phyloP scores from a whole-genome alignment of 768 basidiomycete species.

The Phlebiopsis gigantea region DNA sequence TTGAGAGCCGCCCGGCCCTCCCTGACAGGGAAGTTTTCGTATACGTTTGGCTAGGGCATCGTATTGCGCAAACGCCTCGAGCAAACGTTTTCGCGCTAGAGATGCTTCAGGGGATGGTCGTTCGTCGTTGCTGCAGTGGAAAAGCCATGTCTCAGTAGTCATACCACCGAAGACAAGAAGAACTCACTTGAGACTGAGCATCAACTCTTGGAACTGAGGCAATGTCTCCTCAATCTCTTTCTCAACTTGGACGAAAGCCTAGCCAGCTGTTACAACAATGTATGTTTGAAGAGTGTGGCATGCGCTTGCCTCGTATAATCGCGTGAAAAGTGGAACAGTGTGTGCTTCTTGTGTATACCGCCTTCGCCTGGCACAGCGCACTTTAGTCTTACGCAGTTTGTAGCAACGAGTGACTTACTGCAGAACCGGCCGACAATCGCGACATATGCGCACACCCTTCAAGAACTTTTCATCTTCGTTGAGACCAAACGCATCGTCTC shows the following conservation, averaged over 20 bases:
- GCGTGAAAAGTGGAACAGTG: constrained; percentile 54
- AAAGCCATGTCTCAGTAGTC: constrained; percentile 21
- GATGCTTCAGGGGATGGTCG: constrained; percentile 65
- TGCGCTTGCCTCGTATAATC: constrained; percentile 59
- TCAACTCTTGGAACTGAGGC: constrained; percentile 84
- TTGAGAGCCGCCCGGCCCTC: constrained; percentile 64
- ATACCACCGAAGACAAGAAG: neutral
- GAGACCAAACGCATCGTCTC: constrained; percentile 30
- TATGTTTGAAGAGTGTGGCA: neutral
- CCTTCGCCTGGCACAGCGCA: constrained; percentile 48
- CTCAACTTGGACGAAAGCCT: constrained; percentile 74
- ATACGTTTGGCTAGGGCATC: constrained; percentile 87
- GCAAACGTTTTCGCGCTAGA: constrained; percentile 68
- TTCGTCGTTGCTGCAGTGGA: constrained; percentile 32
- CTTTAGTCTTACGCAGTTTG: neutral
- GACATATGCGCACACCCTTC: constrained; percentile 84
- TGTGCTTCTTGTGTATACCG: constrained; percentile 68
- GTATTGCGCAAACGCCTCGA: constrained; percentile 85
- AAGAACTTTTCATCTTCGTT: constrained; percentile 78
- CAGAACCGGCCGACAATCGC: constrained; percentile 74
- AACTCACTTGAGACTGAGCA: constrained; percentile 60
- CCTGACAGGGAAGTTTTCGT: constrained; percentile 59
- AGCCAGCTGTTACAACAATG: neutral
- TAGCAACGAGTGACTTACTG: constrained; percentile 47
- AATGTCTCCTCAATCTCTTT: constrained; percentile 85